phyloP scores from a whole-genome alignment of 2,329 filamentous ascomycete genomes.

The Exophiala aquamarina region DNA sequence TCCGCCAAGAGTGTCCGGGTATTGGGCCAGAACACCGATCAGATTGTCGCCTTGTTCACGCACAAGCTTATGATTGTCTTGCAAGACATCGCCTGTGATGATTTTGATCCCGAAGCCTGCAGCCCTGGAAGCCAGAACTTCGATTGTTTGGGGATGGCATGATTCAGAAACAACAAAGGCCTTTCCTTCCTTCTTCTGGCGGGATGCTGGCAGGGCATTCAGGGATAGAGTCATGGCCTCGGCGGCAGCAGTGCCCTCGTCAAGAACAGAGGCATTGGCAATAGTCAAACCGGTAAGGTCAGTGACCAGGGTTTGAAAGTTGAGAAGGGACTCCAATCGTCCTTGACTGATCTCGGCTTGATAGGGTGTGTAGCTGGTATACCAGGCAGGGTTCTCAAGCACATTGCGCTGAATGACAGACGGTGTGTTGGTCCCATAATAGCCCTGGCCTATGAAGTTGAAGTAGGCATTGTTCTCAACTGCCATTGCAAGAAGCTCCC shows the following conservation, averaged over 20 bases:
- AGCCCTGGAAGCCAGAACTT: constrained; percentile 79
- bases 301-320: constrained; percentile 91
- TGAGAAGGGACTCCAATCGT: constrained; percentile 84
- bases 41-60: constrained; percentile 76
- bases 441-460: constrained; percentile 81
- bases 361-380: constrained; percentile 96
- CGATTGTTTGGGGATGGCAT: constrained; percentile 81
- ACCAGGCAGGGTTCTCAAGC: constrained; percentile 92
- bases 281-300: constrained; percentile 86
- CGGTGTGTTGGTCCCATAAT: constrained; percentile 82
- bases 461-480: constrained; percentile 58
- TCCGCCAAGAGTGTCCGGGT: constrained; percentile 83
- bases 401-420: constrained; percentile 91
- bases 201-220: constrained; percentile 68
- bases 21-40: constrained; percentile 90
- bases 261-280: constrained; percentile 85
- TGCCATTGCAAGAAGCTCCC: constrained; percentile 44
- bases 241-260: constrained; percentile 88
- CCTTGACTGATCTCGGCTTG: constrained; percentile 97
- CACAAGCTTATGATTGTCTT: constrained; percentile 63
- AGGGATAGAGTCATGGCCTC: constrained; percentile 95
- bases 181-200: constrained; percentile 73
- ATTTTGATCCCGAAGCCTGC: constrained; percentile 89
- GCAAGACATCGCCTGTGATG: constrained; percentile 68
- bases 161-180: constrained; percentile 80